Conservation (phyloP, 345 rosid species). For the Eucalyptus curtisii region DNA sequence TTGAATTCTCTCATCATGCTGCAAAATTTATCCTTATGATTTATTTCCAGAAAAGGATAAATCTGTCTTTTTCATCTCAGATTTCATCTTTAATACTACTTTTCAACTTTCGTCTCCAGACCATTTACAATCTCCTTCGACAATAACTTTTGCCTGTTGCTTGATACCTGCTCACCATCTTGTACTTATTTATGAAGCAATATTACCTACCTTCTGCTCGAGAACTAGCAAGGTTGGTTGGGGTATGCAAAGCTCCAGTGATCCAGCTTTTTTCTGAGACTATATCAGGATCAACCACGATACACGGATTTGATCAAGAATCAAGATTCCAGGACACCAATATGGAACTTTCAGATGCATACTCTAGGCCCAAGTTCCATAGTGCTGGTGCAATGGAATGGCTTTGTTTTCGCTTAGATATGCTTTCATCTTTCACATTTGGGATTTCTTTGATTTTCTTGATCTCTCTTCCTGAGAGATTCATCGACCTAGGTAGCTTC, state of each 20-base stretch:
- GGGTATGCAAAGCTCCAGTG: constrained; percentile 63
- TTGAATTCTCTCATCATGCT: neutral
- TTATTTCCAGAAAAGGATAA: neutral
- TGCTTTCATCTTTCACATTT: constrained; percentile 43
- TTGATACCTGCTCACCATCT: neutral
- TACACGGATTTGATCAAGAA: constrained; percentile 67
- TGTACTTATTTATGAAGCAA: constrained; percentile 25
- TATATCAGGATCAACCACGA: constrained; percentile 51
- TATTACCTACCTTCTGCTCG: constrained; percentile 61
- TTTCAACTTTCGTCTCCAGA: neutral
- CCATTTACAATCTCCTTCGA: neutral
- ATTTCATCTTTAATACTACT: neutral
- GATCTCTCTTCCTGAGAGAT: constrained; percentile 37
- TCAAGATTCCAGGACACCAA: constrained; percentile 39
- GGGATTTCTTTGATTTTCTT: constrained; percentile 45
- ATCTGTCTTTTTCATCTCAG: neutral
- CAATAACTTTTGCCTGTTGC: neutral
- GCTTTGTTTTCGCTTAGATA: constrained; percentile 62
- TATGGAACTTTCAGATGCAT: constrained; percentile 38
- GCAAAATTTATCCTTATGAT: neutral
- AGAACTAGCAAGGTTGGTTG: constrained; percentile 57
- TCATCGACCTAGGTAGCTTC: constrained; percentile 47
- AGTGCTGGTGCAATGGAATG: constrained; percentile 51
- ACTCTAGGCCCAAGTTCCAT: constrained; percentile 45
- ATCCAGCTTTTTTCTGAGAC: constrained; percentile 75